Evolutionary conservation across 768 basidiomycete genomes (phyloP).

Genomic region (Collybiopsis luxurians): DNA sequence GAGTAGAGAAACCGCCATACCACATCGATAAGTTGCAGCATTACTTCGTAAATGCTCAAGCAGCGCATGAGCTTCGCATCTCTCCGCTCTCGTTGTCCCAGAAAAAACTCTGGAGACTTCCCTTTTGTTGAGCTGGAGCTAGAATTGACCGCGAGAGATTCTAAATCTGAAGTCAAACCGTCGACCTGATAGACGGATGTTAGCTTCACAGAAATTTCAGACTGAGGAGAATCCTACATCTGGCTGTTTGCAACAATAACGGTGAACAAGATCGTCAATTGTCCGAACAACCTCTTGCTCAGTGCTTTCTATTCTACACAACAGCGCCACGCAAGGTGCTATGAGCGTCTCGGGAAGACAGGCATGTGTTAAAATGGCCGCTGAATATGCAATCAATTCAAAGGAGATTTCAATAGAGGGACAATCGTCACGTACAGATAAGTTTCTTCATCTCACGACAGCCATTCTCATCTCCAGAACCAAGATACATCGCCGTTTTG

Average conservation of each 20-base stretch:
- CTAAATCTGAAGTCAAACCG: no score
- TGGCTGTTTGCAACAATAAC: constrained; percentile 26
- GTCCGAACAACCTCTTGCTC: constrained; percentile 70
- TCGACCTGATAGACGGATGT: no score
- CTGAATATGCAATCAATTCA: constrained; percentile 24
- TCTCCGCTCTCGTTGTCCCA: constrained; percentile 21
- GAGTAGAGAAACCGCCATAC: constrained; percentile 32
- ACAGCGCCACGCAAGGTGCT: constrained; percentile 59
- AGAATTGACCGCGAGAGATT: no score
- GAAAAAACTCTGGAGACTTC: constrained; percentile 42
- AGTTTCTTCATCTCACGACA: constrained; percentile 68
- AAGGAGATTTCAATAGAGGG: no score
- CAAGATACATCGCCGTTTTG: constrained; percentile 56
- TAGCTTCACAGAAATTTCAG: no score
- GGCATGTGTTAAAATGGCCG: constrained; percentile 65
- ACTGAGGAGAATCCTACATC: constrained; percentile 21
- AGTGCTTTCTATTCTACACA: constrained; percentile 54
- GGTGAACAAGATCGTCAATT: constrained; percentile 50
- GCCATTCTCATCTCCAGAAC: constrained; percentile 76
- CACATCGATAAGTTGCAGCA: constrained; percentile 67
- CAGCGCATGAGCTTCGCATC: constrained; percentile 60
- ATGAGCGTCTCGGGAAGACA: constrained; percentile 56
- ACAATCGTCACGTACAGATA: constrained; percentile 53
- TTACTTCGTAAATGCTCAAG: constrained; percentile 58
- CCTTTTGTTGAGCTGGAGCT: constrained; percentile 18